Conservation (phyloP, 1,139 yeast species). For the Entelexis sorbosivorans region DNA sequence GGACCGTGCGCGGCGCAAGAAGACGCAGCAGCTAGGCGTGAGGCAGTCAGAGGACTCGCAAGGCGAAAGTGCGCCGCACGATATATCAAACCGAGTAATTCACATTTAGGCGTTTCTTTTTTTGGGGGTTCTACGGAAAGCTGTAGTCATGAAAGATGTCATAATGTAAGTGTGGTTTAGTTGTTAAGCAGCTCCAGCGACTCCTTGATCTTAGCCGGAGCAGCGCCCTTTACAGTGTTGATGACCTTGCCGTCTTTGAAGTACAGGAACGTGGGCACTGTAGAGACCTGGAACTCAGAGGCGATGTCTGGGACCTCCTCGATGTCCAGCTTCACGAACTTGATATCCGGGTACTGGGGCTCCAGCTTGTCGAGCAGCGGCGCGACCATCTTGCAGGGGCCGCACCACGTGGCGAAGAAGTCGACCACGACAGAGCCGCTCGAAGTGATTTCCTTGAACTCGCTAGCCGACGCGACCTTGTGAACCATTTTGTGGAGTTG, state of each 20-base stretch:
- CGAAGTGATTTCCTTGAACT: slow-evolving; percentile 20
- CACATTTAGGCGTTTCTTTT: slow-evolving; percentile 1
- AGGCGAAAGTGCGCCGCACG: not conserved
- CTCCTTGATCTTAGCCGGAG: slow-evolving; percentile 28
- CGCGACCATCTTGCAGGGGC: slow-evolving; percentile 81
- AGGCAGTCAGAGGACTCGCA: not conserved
- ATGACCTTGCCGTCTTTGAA: slow-evolving; percentile 59
- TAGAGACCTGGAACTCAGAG: slow-evolving; percentile 54
- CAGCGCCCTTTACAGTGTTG: slow-evolving; percentile 67
- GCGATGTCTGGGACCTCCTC: slow-evolving; percentile 65
- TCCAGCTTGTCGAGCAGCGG: slow-evolving; percentile 65
- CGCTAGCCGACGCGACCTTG: slow-evolving; percentile 19
- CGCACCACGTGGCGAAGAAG: slow-evolving; percentile 89
- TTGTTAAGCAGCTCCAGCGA: slow-evolving; percentile 20
- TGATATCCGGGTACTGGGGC: slow-evolving; percentile 36
- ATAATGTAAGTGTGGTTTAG: not conserved
- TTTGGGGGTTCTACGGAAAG: too few relatives aligned
- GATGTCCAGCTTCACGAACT: slow-evolving; percentile 72
- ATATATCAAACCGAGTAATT: not conserved
- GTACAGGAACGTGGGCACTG: slow-evolving; percentile 82
- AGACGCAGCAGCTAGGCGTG: not conserved
- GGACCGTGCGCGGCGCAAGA: slow-evolving; percentile 9
- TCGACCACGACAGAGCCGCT: slow-evolving; percentile 37
- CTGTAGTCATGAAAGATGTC: not conserved
- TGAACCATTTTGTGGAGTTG: slow-evolving; percentile 22